These are phyloP conservation scores for Lactarius trivialis DNA, from an alignment of 768 basidiomycete genomes.

Conservation along the genomic window DNA sequence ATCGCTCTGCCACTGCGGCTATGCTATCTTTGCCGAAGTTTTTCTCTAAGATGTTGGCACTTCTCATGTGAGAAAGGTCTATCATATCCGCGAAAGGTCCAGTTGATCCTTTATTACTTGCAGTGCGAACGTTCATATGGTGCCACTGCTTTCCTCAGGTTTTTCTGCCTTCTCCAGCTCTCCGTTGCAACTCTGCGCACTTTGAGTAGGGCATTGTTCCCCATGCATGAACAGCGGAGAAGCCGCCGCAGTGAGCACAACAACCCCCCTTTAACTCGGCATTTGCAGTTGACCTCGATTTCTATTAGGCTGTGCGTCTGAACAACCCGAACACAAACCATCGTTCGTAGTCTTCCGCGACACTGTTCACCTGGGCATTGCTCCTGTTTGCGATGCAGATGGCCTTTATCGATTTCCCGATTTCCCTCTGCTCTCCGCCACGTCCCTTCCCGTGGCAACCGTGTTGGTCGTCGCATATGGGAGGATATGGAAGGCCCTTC, in stretches of 20 bases:
- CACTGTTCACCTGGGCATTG: constrained; percentile 1
- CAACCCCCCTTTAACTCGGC: not conserved
- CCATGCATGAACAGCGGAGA: not conserved
- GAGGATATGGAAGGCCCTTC: not conserved
- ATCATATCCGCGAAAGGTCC: no score
- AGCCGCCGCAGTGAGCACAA: not conserved
- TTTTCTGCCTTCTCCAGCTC: not conserved
- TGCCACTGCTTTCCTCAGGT: not conserved
- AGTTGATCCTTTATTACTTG: not conserved
- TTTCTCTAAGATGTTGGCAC: not conserved
- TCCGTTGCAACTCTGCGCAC: not conserved
- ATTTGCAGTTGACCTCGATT: not conserved
- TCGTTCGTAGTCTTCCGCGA: constrained; percentile 9
- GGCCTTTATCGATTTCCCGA: not conserved
- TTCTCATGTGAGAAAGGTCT: not conserved
- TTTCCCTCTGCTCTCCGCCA: not conserved
- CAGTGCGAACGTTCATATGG: not conserved
- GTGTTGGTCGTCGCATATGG: not conserved
- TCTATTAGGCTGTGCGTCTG: not conserved
- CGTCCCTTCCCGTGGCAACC: not conserved
- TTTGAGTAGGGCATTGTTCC: not conserved
- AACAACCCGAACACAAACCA: not conserved
- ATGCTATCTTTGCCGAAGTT: not conserved
- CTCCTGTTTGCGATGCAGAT: constrained; percentile 10
- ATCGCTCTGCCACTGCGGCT: not conserved